These are phyloP conservation scores for Nidularia pulvinata DNA, from an alignment of 768 basidiomycete genomes.

Conservation along the genomic window DNA sequence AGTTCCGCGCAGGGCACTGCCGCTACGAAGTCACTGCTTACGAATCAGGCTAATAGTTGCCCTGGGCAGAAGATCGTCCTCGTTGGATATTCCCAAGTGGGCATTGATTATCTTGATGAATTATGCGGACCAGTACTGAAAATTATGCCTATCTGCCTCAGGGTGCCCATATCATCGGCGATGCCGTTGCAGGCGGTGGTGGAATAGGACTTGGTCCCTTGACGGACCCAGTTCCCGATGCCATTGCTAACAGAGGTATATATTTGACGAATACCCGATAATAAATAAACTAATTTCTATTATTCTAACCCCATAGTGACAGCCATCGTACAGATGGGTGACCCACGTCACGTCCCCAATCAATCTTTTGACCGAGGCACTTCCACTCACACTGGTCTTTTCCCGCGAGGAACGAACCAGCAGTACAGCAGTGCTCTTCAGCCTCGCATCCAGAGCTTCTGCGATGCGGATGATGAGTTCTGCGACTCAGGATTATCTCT, in stretches of 20 bases:
- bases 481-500: slow-evolving; percentile 19
- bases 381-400: slow-evolving; percentile 10
- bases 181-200: slow-evolving; percentile 20
- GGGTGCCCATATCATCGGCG: slow-evolving; percentile 24
- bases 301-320: slow-evolving; percentile 11
- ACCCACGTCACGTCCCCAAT: slow-evolving; percentile 19
- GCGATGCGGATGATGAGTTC: slow-evolving; percentile 23
- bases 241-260: slow-evolving; percentile 10
- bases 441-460: slow-evolving; percentile 18
- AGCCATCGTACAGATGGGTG: slow-evolving; percentile 22
- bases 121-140: no score
- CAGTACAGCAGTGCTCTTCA: slow-evolving; percentile 19
- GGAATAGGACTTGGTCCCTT: slow-evolving; percentile 11
- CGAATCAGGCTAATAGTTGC: slow-evolving; percentile 17
- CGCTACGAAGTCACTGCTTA: slow-evolving; percentile 16
- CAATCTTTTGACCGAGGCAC: slow-evolving; percentile 22
- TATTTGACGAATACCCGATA: no score
- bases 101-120: background rate
- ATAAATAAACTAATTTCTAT: no score
- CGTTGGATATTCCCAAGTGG: slow-evolving; percentile 21
- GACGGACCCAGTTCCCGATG: slow-evolving; percentile 12
- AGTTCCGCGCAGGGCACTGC: slow-evolving; percentile 20
- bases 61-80: slow-evolving; percentile 24
- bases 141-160: no score
- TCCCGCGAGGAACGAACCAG: slow-evolving; percentile 14